Conservation (phyloP, 805 yeast genomes). For the Hanseniaspora nectarophila region DNA sequence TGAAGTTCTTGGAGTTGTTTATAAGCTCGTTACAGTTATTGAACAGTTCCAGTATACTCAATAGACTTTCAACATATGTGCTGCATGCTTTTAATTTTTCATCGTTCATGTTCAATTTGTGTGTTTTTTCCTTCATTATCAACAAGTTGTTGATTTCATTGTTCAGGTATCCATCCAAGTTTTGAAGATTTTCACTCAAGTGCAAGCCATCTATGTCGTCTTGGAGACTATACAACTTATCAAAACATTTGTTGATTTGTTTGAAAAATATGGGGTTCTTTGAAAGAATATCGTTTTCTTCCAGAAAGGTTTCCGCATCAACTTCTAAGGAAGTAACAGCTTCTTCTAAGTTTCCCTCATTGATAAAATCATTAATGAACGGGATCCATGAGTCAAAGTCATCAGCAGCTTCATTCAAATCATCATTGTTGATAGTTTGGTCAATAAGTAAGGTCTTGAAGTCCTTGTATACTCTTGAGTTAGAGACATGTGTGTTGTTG, state of each 20-base stretch:
- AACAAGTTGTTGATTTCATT: slow-evolving; percentile 4
- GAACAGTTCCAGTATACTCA: slow-evolving; percentile 73
- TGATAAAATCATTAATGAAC: slow-evolving; percentile 7
- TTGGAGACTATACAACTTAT: background rate
- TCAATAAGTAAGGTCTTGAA: slow-evolving; percentile 1
- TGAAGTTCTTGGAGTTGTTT: slow-evolving; percentile 52
- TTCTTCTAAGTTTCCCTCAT: background rate
- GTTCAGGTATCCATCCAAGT: background rate
- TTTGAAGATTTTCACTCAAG: background rate
- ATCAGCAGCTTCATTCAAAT: background rate
- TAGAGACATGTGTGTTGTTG: background rate
- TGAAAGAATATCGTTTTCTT: slow-evolving; percentile 4
- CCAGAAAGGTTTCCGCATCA: slow-evolving; percentile 2
- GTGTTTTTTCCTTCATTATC: background rate
- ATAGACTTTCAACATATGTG: slow-evolving; percentile 16
- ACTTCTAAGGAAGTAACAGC: background rate
- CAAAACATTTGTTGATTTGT: slow-evolving; percentile 7
- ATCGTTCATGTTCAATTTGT: background rate
- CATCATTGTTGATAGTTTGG: background rate
- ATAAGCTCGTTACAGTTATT: slow-evolving; percentile 76
- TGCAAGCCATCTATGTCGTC: background rate
- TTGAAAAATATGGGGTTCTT: slow-evolving; percentile 7
- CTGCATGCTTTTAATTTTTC: slow-evolving; percentile 6
- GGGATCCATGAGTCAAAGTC: slow-evolving; percentile 13
- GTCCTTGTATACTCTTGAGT: slow-evolving; percentile 1